Evolutionary conservation across 768 basidiomycete species (phyloP).

Genomic region (Suillus sp.): DNA sequence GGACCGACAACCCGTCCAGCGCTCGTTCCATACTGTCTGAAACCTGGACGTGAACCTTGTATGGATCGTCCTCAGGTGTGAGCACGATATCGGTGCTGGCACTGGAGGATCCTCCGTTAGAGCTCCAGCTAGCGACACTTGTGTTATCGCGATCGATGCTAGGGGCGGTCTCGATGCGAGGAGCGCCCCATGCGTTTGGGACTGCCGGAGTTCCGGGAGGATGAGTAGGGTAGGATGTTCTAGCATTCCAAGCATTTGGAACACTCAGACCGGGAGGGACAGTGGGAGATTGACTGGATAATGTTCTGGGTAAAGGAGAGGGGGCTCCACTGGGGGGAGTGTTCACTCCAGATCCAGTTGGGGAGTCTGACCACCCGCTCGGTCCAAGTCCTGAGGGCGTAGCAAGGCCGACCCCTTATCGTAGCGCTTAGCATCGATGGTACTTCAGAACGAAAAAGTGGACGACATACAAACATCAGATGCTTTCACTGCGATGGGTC

Average conservation of each 20-base stretch:
- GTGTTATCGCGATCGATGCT: slow-evolving; percentile 16
- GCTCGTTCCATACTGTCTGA: slow-evolving; percentile 33
- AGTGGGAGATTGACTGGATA: slow-evolving; percentile 10
- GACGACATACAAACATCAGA: slow-evolving; percentile 31
- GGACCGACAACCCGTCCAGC: slow-evolving; percentile 28
- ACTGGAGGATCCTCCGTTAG: slow-evolving; percentile 21
- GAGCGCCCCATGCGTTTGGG: slow-evolving; percentile 9
- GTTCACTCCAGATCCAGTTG: slow-evolving; percentile 17
- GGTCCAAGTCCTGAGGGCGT: not conserved
- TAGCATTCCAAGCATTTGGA: slow-evolving; percentile 15
- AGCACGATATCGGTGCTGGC: slow-evolving; percentile 33
- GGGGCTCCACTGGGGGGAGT: slow-evolving; percentile 19
- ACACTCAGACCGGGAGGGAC: slow-evolving; percentile 18
- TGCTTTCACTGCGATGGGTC: slow-evolving; percentile 28
- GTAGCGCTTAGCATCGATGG: not conserved
- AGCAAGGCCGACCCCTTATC: slow-evolving; percentile 3
- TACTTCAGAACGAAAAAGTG: too few relatives aligned
- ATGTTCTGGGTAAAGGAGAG: slow-evolving; percentile 9
- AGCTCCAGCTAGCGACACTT: slow-evolving; percentile 27
- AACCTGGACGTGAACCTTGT: slow-evolving; percentile 24
- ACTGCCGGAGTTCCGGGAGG: slow-evolving; percentile 16
- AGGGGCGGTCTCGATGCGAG: not conserved
- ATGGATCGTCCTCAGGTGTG: slow-evolving; percentile 30
- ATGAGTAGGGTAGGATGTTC: slow-evolving; percentile 15
- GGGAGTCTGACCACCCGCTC: slow-evolving; percentile 24